These are phyloP conservation scores for Xylaria curta DNA, from an alignment of 495 filamentous ascomycete genomes.

Conservation along the genomic window DNA sequence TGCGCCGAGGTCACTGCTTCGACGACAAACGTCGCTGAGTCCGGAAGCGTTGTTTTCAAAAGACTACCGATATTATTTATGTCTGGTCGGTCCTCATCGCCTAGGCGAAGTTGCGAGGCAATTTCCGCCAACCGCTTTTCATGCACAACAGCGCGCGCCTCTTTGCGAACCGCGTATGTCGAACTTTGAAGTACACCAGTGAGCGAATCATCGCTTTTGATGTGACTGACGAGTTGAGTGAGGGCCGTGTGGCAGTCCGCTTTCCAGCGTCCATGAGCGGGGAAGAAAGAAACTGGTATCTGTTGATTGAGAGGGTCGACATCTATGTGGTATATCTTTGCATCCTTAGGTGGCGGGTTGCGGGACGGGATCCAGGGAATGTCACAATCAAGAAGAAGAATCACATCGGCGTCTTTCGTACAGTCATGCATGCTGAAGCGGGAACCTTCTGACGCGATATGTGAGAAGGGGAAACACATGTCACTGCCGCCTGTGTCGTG, in stretches of 20 bases:
- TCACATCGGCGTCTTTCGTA: slow-evolving; percentile 73
- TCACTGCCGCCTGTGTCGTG: slow-evolving; percentile 77
- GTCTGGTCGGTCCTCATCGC: slow-evolving; percentile 25
- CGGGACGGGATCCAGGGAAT: slow-evolving; percentile 75
- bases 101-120: slow-evolving; percentile 30
- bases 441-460: slow-evolving; percentile 67
- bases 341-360: slow-evolving; percentile 51
- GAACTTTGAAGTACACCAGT: slow-evolving; percentile 20
- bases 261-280: slow-evolving; percentile 44
- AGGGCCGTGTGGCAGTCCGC: slow-evolving; percentile 48
- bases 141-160: slow-evolving; percentile 26
- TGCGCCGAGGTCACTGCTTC: slow-evolving; percentile 44
- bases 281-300: slow-evolving; percentile 64
- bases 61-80: slow-evolving; percentile 38
- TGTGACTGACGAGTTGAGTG: slow-evolving; percentile 39
- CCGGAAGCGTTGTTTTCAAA: slow-evolving; percentile 32
- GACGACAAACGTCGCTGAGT: slow-evolving; percentile 41
- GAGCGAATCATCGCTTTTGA: slow-evolving; percentile 28
- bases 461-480: slow-evolving; percentile 76
- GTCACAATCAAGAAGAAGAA: slow-evolving; percentile 77
- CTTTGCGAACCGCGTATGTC: slow-evolving; percentile 28
- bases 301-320: slow-evolving; percentile 74
- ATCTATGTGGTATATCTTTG: slow-evolving; percentile 72
- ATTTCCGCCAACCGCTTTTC: slow-evolving; percentile 27
- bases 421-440: slow-evolving; percentile 69